Percentiles rank a stretch among this genome's conserved stretches.
Conservation (phyloP, 768 basidiomycete species). For the Suillus variegatus region DNA sequence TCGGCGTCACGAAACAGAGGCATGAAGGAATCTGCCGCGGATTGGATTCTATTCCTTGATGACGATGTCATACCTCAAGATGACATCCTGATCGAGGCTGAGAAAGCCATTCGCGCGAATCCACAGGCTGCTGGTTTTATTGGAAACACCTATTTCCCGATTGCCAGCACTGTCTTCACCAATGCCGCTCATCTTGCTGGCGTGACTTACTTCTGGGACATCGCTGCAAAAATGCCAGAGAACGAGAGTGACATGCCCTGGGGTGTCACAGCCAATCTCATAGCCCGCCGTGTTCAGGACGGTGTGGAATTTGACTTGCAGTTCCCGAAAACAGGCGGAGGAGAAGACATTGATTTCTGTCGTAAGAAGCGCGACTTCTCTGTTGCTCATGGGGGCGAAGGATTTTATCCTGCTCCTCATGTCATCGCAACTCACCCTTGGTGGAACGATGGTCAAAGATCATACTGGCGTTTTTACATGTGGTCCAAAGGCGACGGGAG, state of each 20-base stretch:
- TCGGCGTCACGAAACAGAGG: conserved; percentile 50
- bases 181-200: conserved; percentile 57
- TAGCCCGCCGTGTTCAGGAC: conserved; percentile 47
- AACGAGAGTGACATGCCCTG: conserved; percentile 50
- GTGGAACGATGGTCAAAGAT: conserved; percentile 49
- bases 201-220: conserved; percentile 64
- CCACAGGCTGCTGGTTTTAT: conserved; percentile 56
- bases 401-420: conserved; percentile 50
- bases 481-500: conserved; percentile 61
- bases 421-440: conserved; percentile 58
- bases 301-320: conserved; percentile 44
- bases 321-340: conserved; percentile 66
- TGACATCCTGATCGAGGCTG: conserved; percentile 47
- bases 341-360: conserved; percentile 65
- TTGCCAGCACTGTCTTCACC: conserved; percentile 48
- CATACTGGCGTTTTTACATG: conserved; percentile 57
- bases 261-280: conserved; percentile 65
- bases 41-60: conserved; percentile 50
- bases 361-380: conserved; percentile 44
- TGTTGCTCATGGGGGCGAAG: conserved; percentile 34
- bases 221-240: conserved; percentile 46
- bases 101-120: conserved; percentile 46
- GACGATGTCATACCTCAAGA: conserved; percentile 50
- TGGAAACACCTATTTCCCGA: conserved; percentile 42
- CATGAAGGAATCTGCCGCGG: conserved; percentile 43